phyloP scores from a whole-genome alignment of 1,284 basidiomycete genomes.

The Takashimella koratensis region DNA sequence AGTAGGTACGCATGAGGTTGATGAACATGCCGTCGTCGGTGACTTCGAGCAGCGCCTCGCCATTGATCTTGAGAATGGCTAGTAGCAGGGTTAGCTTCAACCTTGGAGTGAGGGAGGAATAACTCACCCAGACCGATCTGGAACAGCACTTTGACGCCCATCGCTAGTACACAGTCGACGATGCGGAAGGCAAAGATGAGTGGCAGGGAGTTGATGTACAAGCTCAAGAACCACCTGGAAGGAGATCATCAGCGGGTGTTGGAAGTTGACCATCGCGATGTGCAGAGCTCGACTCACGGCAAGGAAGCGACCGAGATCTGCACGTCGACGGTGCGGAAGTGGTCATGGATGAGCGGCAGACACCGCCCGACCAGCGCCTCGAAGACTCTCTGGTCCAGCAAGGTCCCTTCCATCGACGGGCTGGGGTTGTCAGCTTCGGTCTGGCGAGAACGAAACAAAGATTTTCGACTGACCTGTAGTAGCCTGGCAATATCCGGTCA shows the following conservation, averaged over 20 bases:
- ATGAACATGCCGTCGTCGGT: conserved; percentile 98
- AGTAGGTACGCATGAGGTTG: conserved; percentile 92
- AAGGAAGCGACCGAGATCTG: conserved; percentile 95
- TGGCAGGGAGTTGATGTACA: conserved; percentile 98
- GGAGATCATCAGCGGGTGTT: conserved; percentile 1
- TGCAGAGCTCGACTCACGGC: conserved; percentile 58
- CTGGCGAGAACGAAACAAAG: too few species aligned
- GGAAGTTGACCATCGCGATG: too few species aligned
- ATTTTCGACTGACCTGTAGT: conserved; percentile 70
- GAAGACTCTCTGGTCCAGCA: conserved; percentile 96
- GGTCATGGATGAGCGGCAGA: conserved; percentile 88
- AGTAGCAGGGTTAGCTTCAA: neutral
- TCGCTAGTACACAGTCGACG: conserved; percentile 98
- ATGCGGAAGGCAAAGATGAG: conserved; percentile 99
- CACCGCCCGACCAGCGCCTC: conserved; percentile 91
- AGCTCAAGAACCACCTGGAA: conserved; percentile 82
- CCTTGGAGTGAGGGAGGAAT: conserved; percentile 17
- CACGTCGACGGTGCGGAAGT: conserved; percentile 87
- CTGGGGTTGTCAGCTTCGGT: conserved; percentile 50
- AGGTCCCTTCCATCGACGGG: conserved; percentile 97
- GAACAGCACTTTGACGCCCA: conserved; percentile 97
- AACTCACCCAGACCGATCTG: conserved; percentile 57
- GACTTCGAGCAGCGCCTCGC: conserved; percentile 86
- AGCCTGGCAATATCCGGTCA: conserved; percentile 90
- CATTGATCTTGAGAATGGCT: conserved; percentile 98